Base-by-base conservation (phyloP, 805 yeast genomes). In the Candida insectalens region DNA sequence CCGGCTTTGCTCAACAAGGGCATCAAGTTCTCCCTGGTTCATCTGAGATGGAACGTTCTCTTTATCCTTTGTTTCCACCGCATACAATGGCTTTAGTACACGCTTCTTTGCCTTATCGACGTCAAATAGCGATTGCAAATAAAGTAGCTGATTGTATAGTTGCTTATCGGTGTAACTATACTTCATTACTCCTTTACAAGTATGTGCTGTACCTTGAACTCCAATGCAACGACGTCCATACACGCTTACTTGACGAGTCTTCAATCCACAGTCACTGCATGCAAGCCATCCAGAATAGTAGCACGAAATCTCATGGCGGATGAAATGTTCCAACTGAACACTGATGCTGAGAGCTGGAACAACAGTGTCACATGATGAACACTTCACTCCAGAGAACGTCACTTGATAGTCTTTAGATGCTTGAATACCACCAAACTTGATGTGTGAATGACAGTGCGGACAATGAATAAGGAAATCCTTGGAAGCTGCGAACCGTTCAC, bases 211-310 rank as follows among this genome's bases (percentile, higher is more conserved):
- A 3, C 83, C 83, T 47, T 67, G 69, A 37, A 55, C 55, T 27
- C 83, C 81, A 38, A 85, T 65, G 55, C 97, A 87, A 44, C 89
- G 69, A 45, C 78, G 74, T 34, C 97, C 97, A 49, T 83, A 85
- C 4, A 88, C 96, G 15, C 88, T 75, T 17, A 92, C 69, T 50
- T 88, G 95, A 41, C 95, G 68, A 0, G 96, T 88, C 12, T 67
- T 66, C 34, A 73, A 64, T 2, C 82, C 83, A 60, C 97, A 89
- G 47, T 92, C 96, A 53, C 83, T 94, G 61, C 99, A 92, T 0
- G 56, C 59, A 30, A 87, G 60, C 84, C 92, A 76, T 4, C 88
- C 89, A n/a, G 83, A 77, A 53, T 92, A 92, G 55, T 88, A 92
- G 21, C 66, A 51, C 1, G 87, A 67, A 32, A 89, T 76, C 42